Evolutionary conservation across 2,329 filamentous ascomycete genomes (phyloP), one percentile per base, ranked within the genome.

Genomic region (Penicillium griseofulvum): DNA sequence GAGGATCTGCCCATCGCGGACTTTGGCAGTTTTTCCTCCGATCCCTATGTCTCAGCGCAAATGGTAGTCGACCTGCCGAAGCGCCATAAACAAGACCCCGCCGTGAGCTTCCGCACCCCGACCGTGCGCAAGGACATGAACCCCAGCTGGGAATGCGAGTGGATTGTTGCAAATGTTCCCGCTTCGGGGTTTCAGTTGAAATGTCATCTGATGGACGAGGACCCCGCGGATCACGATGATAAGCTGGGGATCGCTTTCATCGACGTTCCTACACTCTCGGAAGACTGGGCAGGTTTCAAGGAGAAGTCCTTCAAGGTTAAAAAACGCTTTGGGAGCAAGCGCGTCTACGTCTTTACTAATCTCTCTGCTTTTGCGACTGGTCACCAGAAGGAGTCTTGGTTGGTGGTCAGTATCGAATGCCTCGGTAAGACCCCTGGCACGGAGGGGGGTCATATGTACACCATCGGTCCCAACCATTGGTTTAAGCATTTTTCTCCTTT

Each of bases 131-230:
- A 82, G 61, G 87, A 82, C 38, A 87, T 85, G 1, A 83, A 92
- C 64, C 92, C 93, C 0, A 80, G 78, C 45, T 97, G 93, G 93
- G 82, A 96, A 45, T 84, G 87, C 36, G 83, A 90, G 57, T 97
- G 93, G 93, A 81, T 91, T 22, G 87, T 97, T 24, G 90, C 90
- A 57, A 95, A 96, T 63, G 82, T 97, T 2, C 92, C 93, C 0
- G 78, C 86, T 0, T 84, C 83, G 0, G 92, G 92, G 4, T 96
- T 96, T 75, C 83, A 81, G 54, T 81, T 97, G 63, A 96, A 96
- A 71, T 91, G 90, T 58, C 83, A 90, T 50, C 75, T 97, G 17
- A 95, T 92, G 74, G 93, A 97, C 67, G 93, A 97, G 71, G 93
- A 97, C 73, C 85, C 87, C 33, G 84, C 87, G 1, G 90, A 97